Base-by-base conservation (phyloP, 306 rosid species). In the Malus asiatica region DNA sequence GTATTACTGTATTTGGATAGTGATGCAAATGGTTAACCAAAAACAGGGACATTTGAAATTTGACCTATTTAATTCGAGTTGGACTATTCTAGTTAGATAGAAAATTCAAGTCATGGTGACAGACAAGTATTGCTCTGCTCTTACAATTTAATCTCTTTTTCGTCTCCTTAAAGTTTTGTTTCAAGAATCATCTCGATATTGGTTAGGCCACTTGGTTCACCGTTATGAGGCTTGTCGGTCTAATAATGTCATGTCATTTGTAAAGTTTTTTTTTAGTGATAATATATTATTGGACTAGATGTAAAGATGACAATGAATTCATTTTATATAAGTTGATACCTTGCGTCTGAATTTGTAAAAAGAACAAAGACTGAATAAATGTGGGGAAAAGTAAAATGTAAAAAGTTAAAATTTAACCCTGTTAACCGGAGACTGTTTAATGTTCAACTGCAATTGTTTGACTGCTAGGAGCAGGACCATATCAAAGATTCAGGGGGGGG, bases 401-500 rank as follows among this genome's bases (percentile, higher is more conserved):
- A 29, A 18, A 66, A 12, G 65, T 59, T 66, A 29, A 80, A 51
- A 20, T 20, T n/a, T 48, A 18, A 74, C 72, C 78, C 76, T 82
- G 30, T 27, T 23, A 51, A 30, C 59, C 64, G 77, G 25, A 25
- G 25, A 25, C 25, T 25, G 25, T 25, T 25, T 25, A 25, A 25
- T 25, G 25, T 25, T 25, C 25, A 25, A 25, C 25, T 25, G 25
- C 25, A 25, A 25, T 25, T 25, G 25, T 25, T 25, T 25, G 25
- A 25, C 25, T 25, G 25, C 25, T 25, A 25, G 25, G 74, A 15
- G n/a, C n/a, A 52, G 44, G 44, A 40, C 44, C 44, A 18, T 18
- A 53, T 33, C 38, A 33, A 5, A 5, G 22, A 23, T 65, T 61
- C 55, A 4, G 29, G 15, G 1, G 57, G 57, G 25, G 25, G 25